Percentiles rank a stretch among this genome's conserved stretches.
These are phyloP conservation scores for Saccharum officinarum DNA, from an alignment of 176 grass and related monocot genomes.

Conservation along the genomic window DNA sequence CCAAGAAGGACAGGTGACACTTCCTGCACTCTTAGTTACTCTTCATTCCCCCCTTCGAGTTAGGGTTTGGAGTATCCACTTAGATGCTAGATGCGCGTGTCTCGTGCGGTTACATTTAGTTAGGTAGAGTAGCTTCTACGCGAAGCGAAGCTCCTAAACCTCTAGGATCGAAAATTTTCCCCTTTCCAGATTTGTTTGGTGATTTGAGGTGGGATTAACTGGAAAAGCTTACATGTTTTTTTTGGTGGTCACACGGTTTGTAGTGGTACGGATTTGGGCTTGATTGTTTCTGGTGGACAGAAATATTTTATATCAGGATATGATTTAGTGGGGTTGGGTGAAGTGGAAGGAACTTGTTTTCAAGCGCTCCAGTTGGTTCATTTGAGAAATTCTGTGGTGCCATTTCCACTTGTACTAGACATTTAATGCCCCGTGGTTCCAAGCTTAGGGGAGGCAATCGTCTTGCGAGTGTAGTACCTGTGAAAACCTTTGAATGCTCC, in stretches of 20 bases:
- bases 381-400: constrained; percentile 26
- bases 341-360: constrained; percentile 36
- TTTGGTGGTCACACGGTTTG: neutral
- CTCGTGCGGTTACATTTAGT: constrained; percentile 3
- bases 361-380: constrained; percentile 32
- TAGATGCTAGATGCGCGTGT: constrained; percentile 4
- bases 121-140: constrained; percentile 36
- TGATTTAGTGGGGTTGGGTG: constrained; percentile 47
- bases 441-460: constrained; percentile 10
- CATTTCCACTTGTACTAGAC: constrained; percentile 22
- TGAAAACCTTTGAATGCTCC: constrained; percentile 47
- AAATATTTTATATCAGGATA: constrained; percentile 25
- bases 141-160: constrained; percentile 17
- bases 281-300: constrained; percentile 31
- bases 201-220: constrained; percentile 3
- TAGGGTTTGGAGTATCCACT: constrained; percentile 39
- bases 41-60: neutral
- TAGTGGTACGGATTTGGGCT: neutral
- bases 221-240: constrained; percentile 15
- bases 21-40: neutral
- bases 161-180: neutral
- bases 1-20: constrained; percentile 52
- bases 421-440: constrained; percentile 28
- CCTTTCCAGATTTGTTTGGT: constrained; percentile 35
- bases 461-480: constrained; percentile 32